phyloP scores from a whole-genome alignment of 768 basidiomycete species.

The Hypholoma sublateritium region DNA sequence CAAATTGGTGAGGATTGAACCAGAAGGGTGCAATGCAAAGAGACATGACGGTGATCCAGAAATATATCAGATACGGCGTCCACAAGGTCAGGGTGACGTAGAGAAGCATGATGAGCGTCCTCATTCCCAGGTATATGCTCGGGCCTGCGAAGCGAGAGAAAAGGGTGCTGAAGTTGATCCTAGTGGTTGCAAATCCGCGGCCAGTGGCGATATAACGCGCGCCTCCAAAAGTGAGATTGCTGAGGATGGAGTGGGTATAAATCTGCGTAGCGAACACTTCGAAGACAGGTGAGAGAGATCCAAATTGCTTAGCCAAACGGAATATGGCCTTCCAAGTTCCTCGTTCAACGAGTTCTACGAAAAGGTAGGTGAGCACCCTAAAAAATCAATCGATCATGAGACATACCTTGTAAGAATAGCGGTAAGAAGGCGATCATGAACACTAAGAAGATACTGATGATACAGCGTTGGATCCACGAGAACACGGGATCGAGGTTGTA shows the following conservation, averaged over 20 bases:
- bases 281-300: slow-evolving; percentile 92
- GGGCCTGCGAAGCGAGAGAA: slow-evolving; percentile 99
- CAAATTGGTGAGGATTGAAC: slow-evolving; percentile 99
- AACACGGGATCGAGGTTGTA: slow-evolving; percentile 94
- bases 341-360: slow-evolving; percentile 88
- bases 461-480: slow-evolving; percentile 93
- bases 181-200: slow-evolving; percentile 95
- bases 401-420: slow-evolving; percentile 88
- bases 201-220: slow-evolving; percentile 99
- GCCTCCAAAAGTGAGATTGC: slow-evolving; percentile 96
- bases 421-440: slow-evolving; percentile 97
- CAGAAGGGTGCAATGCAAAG: slow-evolving; percentile 95
- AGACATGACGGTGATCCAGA: slow-evolving; percentile 93
- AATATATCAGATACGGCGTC: slow-evolving; percentile 93
- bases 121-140: slow-evolving; percentile 95
- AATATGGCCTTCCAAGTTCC: slow-evolving; percentile 90
- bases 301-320: slow-evolving; percentile 91
- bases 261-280: slow-evolving; percentile 99
- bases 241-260: slow-evolving; percentile 95
- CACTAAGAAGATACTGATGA: slow-evolving; percentile 97
- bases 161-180: slow-evolving; percentile 92
- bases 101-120: slow-evolving; percentile 87
- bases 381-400: not conserved
- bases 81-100: slow-evolving; percentile 92
- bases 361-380: slow-evolving; percentile 9